Conservation (phyloP, 2,329 filamentous ascomycete species). For the Rhexocercosporidium sp. region DNA sequence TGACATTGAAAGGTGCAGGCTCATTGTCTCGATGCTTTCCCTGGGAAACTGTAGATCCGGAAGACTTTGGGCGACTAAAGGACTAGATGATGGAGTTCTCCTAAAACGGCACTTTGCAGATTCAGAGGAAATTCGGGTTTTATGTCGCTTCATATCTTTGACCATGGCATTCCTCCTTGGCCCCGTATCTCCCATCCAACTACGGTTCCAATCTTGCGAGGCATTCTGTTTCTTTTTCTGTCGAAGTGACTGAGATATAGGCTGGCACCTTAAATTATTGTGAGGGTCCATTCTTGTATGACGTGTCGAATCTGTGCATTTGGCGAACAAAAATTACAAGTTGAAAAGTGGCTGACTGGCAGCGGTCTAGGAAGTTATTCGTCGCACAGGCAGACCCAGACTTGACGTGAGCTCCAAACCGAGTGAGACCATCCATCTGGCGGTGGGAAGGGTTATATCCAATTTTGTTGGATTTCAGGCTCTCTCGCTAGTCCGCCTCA, state of each 20-base stretch:
- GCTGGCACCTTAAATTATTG: neutral
- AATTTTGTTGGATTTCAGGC: neutral
- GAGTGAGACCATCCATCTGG: neutral
- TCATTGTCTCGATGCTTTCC: neutral
- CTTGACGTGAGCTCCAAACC: neutral
- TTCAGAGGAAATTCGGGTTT: neutral
- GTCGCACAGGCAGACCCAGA: too few species aligned
- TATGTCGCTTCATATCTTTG: neutral
- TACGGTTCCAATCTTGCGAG: neutral
- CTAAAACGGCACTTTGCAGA: neutral
- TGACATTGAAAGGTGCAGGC: neutral
- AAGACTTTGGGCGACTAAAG: neutral
- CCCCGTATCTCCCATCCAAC: neutral
- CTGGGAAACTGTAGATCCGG: neutral
- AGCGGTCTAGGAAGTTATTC: too few species aligned
- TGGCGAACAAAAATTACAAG: neutral
- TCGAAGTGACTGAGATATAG: neutral
- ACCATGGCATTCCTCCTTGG: neutral
- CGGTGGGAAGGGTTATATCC: neutral
- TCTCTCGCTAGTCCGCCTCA: slow-evolving; percentile 1
- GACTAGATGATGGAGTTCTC: neutral
- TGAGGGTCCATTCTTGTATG: neutral
- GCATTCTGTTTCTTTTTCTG: neutral
- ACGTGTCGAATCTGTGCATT: neutral
- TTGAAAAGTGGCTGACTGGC: too few species aligned